Evolutionary conservation across 306 rosid species (phyloP), one percentile per base, ranked within the genome.

Genomic region (Cucurbita maxima): DNA sequence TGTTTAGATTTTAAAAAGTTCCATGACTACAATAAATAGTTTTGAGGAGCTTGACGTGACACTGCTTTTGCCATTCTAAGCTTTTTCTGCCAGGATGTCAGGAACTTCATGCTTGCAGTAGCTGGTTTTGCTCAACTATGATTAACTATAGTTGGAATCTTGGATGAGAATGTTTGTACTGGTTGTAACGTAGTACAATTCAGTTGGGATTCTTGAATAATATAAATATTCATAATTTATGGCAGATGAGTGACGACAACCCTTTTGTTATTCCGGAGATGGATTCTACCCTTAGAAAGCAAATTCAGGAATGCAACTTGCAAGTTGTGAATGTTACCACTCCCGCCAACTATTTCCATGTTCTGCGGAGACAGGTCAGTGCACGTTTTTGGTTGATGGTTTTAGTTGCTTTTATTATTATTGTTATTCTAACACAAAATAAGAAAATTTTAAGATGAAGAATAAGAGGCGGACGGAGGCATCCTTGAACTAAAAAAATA

Each of bases 241-340:
- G 85, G 80, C 91, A 95, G 99, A 95, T 95, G 99, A 89, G 97
- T 69, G 97, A 91, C 77, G 99, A 95, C 86, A 88, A 95, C 69
- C 96, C 97, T 74, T 83, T 76, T 73, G 83, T 89, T 82, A 89
- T 95, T 76, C 99, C 99, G 68, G 99, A 91, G 85, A 95, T 95
- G 99, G 99, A 95, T 79, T 82, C 96, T 38, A 95, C 97, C 70
- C 96, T 89, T 16, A 77, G 96, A 70, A 95, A 82, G 52, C 97
- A 91, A 85, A 95, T 95, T 86, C 97, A 95, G 88, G 99, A 94
- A 84, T 95, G 97, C 82, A 95, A 95, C 81, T 86, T 89, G 92
- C 97, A 95, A 87, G 79, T 95, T 82, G 99, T 95, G 80, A 95
- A 89, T 78, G 96, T 91, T 73, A 91, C 99, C 18, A 91, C 99